Conservation (phyloP, 2,329 filamentous ascomycete species). For the Leptographium procerum region DNA sequence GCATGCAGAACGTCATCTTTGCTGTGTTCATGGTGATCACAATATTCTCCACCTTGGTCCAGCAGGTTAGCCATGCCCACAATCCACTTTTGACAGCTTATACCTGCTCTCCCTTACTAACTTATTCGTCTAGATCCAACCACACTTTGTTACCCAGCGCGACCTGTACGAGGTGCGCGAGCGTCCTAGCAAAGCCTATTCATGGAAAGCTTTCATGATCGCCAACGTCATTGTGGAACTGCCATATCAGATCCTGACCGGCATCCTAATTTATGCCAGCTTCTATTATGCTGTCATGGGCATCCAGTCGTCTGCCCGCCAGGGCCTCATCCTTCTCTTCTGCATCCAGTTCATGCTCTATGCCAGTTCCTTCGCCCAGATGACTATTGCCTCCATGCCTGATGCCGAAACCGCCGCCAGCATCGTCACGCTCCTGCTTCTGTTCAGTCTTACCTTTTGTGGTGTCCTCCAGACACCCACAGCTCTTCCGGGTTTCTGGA, state of each 20-base stretch:
- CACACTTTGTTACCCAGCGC: conserved; percentile 73
- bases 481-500: conserved; percentile 60
- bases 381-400: conserved; percentile 59
- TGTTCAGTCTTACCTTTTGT: conserved; percentile 48
- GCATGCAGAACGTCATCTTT: conserved; percentile 77
- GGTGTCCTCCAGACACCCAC: conserved; percentile 46
- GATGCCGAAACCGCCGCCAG: conserved; percentile 55
- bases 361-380: conserved; percentile 58
- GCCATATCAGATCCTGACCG: conserved; percentile 69
- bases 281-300: conserved; percentile 73
- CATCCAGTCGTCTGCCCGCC: conserved; percentile 38
- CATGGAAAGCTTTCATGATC: conserved; percentile 75
- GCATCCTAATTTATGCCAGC: conserved; percentile 49
- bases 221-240: conserved; percentile 74
- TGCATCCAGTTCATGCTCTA: conserved; percentile 57
- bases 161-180: conserved; percentile 76
- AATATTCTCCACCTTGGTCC: conserved; percentile 66
- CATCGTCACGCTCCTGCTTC: conserved; percentile 46
- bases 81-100: background rate
- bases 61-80: conserved; percentile 50
- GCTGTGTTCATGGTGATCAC: conserved; percentile 73
- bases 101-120: background rate
- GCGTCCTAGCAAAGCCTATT: conserved; percentile 71
- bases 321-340: conserved; percentile 54
- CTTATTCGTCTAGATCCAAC: conserved; percentile 26